phyloP scores from a whole-genome alignment of 164 flowering plant species.

The Amborella trichopoda region DNA sequence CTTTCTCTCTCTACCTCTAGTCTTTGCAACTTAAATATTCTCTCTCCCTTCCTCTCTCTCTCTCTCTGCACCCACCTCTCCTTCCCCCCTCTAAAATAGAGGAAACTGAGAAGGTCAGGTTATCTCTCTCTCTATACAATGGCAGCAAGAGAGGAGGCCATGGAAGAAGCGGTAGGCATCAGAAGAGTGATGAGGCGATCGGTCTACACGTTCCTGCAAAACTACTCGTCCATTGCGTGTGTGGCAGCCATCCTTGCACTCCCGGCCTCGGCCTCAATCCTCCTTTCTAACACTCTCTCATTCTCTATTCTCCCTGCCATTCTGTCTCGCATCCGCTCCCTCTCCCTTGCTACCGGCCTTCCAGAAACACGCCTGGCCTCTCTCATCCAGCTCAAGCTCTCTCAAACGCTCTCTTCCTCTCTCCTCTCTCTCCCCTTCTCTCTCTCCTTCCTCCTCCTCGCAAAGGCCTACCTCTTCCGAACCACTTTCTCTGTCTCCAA shows the following conservation, averaged over 20 bases:
- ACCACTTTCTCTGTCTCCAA: conserved; percentile 11
- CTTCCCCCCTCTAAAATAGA: conserved; percentile 12
- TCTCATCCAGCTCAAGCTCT: conserved; percentile 44
- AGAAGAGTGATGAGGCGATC: conserved; percentile 54
- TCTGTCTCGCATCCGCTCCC: conserved; percentile 26
- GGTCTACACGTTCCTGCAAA: conserved; percentile 45
- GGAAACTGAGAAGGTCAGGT: too few relatives aligned
- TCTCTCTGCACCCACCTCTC: background rate
- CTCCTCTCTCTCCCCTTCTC: conserved; percentile 53
- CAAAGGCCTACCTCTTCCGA: conserved; percentile 32
- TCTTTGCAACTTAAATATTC: background rate
- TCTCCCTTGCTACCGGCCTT: conserved; percentile 63
- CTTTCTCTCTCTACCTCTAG: background rate
- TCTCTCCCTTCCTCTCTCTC: background rate
- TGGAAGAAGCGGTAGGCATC: too few relatives aligned
- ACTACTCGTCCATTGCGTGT: conserved; percentile 45
- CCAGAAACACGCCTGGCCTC: conserved; percentile 45
- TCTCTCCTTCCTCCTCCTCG: conserved; percentile 51
- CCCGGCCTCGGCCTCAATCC: conserved; percentile 53
- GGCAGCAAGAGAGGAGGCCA: too few relatives aligned
- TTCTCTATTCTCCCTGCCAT: conserved; percentile 20
- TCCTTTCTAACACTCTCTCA: conserved; percentile 39
- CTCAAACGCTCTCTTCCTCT: conserved; percentile 50
- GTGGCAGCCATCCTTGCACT: conserved; percentile 31
- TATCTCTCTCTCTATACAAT: too few relatives aligned